Evolutionary conservation across 305 asterid species (phyloP), one percentile per base, ranked within the genome.

Genomic region (Nicotiana rustica): DNA sequence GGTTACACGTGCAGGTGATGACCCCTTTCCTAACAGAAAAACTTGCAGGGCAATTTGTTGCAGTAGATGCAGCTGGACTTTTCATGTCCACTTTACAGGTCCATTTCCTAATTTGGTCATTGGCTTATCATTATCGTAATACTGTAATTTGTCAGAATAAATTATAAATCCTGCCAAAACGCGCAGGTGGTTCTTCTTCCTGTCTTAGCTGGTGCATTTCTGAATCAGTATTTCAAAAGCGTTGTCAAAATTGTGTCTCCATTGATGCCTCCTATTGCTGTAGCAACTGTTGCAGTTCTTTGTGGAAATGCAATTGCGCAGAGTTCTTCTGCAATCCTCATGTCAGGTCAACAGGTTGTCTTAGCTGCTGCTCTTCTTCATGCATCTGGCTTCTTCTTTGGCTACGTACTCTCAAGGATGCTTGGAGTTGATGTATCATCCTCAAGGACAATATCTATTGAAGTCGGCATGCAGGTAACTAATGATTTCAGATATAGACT

Each of bases 391-490:
- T 95, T 95, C 83, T 93, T 88, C 94, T 93, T 95, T n/a, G 98
- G 99, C 61, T 94, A 92, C 65, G 85, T 76, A 5, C 89, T 95
- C n/a, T 81, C 99, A 15, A 88, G 98, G 87, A 67, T 90, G 82
- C 90, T 95, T 44, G 92, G 97, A 80, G 68, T 93, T 41, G 98
- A 94, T 81, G 85, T 92, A 2, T 89, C 99, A 33, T 94, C 97
- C 29, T 89, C 96, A 41, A 92, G 98, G 89, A 95, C 99, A 31
- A 93, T 95, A 60, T 93, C 99, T 6, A 95, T 95, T 61, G 99
- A 94, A 88, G 99, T 94, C 81, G 98, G 99, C 81, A 95, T 95
- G 99, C 98, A 94, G 98, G 98, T 94, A 90, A 76, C 29, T n/a
- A 10, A 47, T 67, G 44, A 19, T 70, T 13, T 6, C 18, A 7